phyloP scores from a whole-genome alignment of 2,329 filamentous ascomycete genomes.

The Elsinoe perseae region DNA sequence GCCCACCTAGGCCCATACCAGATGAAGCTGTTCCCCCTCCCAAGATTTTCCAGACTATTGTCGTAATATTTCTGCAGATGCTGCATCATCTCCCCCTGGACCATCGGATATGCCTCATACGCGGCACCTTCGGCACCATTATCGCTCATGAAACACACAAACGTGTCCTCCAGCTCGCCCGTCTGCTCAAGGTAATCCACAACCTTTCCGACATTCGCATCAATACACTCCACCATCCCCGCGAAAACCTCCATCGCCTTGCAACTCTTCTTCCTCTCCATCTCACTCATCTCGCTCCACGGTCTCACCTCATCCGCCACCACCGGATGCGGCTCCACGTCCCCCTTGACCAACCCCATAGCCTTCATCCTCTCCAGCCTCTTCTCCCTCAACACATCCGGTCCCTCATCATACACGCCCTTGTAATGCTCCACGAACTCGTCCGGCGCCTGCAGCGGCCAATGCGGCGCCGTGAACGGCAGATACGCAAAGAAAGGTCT shows the following conservation, averaged over 20 bases:
- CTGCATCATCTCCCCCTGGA: conserved; percentile 47
- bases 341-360: conserved; percentile 46
- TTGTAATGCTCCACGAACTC: conserved; percentile 51
- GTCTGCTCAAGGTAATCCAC: conserved; percentile 48
- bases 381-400: conserved; percentile 47
- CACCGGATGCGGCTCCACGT: conserved; percentile 46
- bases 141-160: conserved; percentile 56
- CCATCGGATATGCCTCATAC: conserved; percentile 52
- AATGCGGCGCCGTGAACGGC: conserved; percentile 56
- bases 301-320: conserved; percentile 43
- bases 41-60: conserved; percentile 52
- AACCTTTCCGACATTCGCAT: conserved; percentile 53
- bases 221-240: conserved; percentile 57
- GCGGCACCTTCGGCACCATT: conserved; percentile 55
- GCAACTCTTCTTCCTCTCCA: conserved; percentile 42
- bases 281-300: conserved; percentile 42
- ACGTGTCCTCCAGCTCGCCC: conserved; percentile 56
- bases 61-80: conserved; percentile 52
- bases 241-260: conserved; percentile 56
- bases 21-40: conserved; percentile 50
- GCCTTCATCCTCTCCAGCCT: conserved; percentile 50
- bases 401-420: conserved; percentile 54
- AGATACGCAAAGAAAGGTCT: conserved; percentile 53
- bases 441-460: conserved; percentile 53
- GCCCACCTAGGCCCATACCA: conserved; percentile 56